Percentiles rank a stretch among this genome's conserved stretches.
Evolutionary conservation across 2,329 filamentous ascomycete genomes (phyloP).

Genomic region (Colletotrichum zoysiae): DNA sequence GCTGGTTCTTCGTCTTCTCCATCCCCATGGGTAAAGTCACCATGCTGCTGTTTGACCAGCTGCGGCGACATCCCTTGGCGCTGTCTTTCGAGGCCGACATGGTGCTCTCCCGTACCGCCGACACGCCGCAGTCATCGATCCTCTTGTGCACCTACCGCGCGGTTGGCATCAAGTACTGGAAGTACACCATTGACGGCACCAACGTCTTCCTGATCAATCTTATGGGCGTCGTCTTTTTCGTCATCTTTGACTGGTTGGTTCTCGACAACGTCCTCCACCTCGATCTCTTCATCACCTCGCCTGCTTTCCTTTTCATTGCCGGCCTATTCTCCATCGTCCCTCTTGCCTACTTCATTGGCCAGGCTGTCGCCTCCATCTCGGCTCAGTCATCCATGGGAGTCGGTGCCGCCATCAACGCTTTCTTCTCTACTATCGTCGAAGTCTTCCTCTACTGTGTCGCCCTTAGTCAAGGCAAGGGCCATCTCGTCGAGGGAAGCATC

Average conservation of each 20-base stretch:
- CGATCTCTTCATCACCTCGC: conserved; percentile 80
- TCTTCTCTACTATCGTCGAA: conserved; percentile 97
- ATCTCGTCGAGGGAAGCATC: conserved; percentile 95
- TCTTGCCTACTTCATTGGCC: conserved; percentile 97
- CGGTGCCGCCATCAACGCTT: conserved; percentile 96
- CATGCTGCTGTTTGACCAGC: conserved; percentile 87
- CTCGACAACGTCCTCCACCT: conserved; percentile 77
- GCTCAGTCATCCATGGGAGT: conserved; percentile 99
- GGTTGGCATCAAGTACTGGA: conserved; percentile 96
- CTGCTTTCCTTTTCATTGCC: conserved; percentile 87
- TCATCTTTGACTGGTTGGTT: conserved; percentile 92
- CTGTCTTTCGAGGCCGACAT: conserved; percentile 92
- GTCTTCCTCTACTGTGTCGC: conserved; percentile 98
- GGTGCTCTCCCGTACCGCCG: conserved; percentile 77
- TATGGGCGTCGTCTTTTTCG: conserved; percentile 91
- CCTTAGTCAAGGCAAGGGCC: conserved; percentile 89
- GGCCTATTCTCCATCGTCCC: conserved; percentile 94
- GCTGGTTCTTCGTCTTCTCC: conserved; percentile 97
- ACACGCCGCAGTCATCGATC: conserved; percentile 84
- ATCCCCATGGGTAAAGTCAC: conserved; percentile 99
- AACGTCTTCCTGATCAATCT: conserved; percentile 99
- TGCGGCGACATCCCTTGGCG: conserved; percentile 91
- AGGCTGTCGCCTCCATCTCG: conserved; percentile 97
- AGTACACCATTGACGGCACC: conserved; percentile 97
- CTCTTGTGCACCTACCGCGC: conserved; percentile 97